Evolutionary conservation across 73 alveolate species (phyloP), one percentile per base, ranked within the genome.

Genomic region (Stentor coeruleus): DNA sequence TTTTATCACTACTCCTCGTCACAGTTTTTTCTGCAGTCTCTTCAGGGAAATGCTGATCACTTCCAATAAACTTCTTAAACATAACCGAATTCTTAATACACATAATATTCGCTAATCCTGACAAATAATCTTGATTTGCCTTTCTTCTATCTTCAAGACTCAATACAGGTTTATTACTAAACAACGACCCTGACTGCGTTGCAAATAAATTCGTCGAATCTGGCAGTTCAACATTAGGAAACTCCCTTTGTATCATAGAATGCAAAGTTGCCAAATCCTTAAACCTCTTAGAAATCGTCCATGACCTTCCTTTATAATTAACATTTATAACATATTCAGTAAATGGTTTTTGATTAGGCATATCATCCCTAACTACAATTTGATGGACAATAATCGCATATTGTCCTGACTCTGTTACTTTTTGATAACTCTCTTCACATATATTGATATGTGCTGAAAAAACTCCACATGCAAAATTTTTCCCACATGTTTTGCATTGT

Each of bases 281-380:
- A 74, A 91, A 94, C 59, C 88, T 84, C 74, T 92, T 55, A 41
- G 88, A 73, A 37, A 92, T 77, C 6, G 86, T 87, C 97, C 98
- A 94, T 35, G 91, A 77, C 38, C 87, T 89, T 59, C 84, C 85
- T 36, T 85, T 83, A 42, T 85, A 86, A 39, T 76, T 77, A n/a
- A 92, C 83, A 59, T 83, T 40, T 28, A 94, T 87, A 76, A 92
- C 93, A 59, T 94, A 94, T 76, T 94, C 98, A 35, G 98, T 94
- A 60, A 81, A 94, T 3, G 96, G 94, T 82, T 89, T 81, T 15
- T 75, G 74, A 66, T 40, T 38, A 49, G 66, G 28, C 39, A 37
- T 66, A 39, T 15, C 2, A 39, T 40, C 83, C 20, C 58, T 31
- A 26, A 75, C 72, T 14, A 40, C 38, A 36, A 35, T 20, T 66